These are phyloP conservation scores for Gamarada debralockiae DNA, from an alignment of 495 filamentous ascomycete species.

Conservation along the genomic window DNA sequence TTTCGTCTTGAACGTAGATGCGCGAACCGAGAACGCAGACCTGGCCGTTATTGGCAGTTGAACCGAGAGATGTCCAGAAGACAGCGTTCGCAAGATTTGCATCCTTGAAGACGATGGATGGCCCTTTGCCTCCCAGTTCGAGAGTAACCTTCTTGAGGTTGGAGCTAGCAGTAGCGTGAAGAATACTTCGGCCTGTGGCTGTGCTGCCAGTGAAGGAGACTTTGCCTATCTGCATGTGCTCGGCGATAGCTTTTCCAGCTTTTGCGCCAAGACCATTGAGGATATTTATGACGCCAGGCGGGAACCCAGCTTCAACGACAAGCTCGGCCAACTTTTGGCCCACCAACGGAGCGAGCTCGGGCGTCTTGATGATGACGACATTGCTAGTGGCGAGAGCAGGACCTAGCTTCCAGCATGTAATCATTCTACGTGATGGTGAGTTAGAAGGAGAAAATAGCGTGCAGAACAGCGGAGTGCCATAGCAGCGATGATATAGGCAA, in stretches of 20 bases:
- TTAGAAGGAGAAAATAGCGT: slow-evolving; percentile 2
- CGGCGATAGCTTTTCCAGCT: slow-evolving; percentile 60
- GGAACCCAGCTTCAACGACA: slow-evolving; percentile 54
- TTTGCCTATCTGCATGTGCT: slow-evolving; percentile 83
- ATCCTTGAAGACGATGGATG: slow-evolving; percentile 80
- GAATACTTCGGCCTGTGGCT: slow-evolving; percentile 74
- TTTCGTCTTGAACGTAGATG: slow-evolving; percentile 71
- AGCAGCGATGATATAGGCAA: slow-evolving; percentile 20
- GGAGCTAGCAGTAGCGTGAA: slow-evolving; percentile 71
- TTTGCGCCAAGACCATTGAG: slow-evolving; percentile 39
- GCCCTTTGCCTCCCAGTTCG: slow-evolving; percentile 88
- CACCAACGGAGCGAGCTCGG: slow-evolving; percentile 51
- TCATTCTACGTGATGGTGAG: slow-evolving; percentile 33
- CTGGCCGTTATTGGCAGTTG: slow-evolving; percentile 48
- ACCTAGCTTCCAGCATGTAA: slow-evolving; percentile 38
- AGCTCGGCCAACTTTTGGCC: slow-evolving; percentile 52
- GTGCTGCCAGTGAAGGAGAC: slow-evolving; percentile 88
- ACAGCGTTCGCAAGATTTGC: slow-evolving; percentile 77
- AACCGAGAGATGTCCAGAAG: slow-evolving; percentile 44
- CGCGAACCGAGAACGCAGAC: slow-evolving; percentile 84
- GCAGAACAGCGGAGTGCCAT: too few species aligned
- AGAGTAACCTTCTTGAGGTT: slow-evolving; percentile 92
- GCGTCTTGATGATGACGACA: slow-evolving; percentile 42
- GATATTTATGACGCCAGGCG: slow-evolving; percentile 53
- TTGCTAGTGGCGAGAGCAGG: slow-evolving; percentile 46